phyloP scores from a whole-genome alignment of 106 monocot genomes.

The Phalaenopsis equestris region DNA sequence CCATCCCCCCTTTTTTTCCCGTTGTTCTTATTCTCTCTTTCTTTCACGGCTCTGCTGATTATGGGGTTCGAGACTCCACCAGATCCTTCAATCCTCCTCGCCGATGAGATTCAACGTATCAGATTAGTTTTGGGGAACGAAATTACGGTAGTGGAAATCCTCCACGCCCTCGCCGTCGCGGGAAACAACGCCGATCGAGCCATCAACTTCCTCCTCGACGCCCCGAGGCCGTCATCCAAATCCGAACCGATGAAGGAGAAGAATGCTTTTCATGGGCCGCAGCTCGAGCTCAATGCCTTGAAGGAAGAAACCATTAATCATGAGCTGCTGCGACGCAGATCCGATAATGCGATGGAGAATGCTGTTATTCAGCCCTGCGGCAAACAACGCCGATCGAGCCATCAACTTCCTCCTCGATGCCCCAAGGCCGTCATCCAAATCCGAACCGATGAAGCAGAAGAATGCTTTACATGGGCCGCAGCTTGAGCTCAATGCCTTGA shows the following conservation, averaged over 20 bases:
- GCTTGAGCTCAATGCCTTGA: too few relatives aligned
- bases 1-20: neutral
- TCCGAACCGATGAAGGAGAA: conserved; percentile 12
- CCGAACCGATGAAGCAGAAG: neutral
- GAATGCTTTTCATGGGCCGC: neutral
- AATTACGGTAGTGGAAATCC: conserved; percentile 16
- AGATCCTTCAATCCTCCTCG: conserved; percentile 16
- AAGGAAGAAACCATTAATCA: too few relatives aligned
- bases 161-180: conserved; percentile 33
- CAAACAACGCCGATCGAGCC: too few relatives aligned
- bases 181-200: conserved; percentile 62
- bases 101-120: conserved; percentile 37
- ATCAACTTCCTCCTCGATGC: too few relatives aligned
- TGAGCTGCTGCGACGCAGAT: neutral
- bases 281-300: too few relatives aligned
- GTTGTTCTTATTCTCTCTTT: neutral
- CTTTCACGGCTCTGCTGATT: neutral
- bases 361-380: too few relatives aligned
- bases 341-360: too few relatives aligned
- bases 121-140: conserved; percentile 30
- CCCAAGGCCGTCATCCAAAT: too few relatives aligned
- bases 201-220: conserved; percentile 63
- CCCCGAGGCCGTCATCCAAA: conserved; percentile 21
- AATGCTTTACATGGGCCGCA: neutral
- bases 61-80: conserved; percentile 11